Percentiles rank a stretch among this genome's conserved stretches.
Evolutionary conservation across 2,329 filamentous ascomycete genomes (phyloP).

Genomic region (Botryotinia convoluta): DNA sequence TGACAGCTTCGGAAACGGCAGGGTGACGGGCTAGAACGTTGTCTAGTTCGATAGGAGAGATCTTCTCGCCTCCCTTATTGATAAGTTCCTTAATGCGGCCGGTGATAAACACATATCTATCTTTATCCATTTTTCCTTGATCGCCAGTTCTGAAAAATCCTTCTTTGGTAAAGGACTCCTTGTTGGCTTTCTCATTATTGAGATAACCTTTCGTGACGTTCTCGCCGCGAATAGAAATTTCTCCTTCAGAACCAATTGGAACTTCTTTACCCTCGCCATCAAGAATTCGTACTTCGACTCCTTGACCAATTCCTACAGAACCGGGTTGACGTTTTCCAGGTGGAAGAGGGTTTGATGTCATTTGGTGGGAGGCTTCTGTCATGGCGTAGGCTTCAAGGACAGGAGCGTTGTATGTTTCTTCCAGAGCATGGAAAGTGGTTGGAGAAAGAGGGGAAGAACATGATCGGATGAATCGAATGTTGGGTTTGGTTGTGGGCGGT

Average conservation of each 20-base stretch:
- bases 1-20: conserved; percentile 73
- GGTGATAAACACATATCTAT: conserved; percentile 82
- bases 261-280: conserved; percentile 67
- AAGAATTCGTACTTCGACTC: conserved; percentile 77
- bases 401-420: conserved; percentile 71
- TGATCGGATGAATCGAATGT: conserved; percentile 82
- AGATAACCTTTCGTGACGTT: conserved; percentile 85
- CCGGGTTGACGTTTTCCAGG: conserved; percentile 73
- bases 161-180: conserved; percentile 66
- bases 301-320: conserved; percentile 78
- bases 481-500: conserved; percentile 62
- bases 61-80: conserved; percentile 88
- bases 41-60: conserved; percentile 83
- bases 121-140: conserved; percentile 75
- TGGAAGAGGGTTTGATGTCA: conserved; percentile 74
- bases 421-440: conserved; percentile 76
- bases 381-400: conserved; percentile 90
- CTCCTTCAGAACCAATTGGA: conserved; percentile 66
- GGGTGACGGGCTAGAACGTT: conserved; percentile 75
- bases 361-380: conserved; percentile 86
- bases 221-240: conserved; percentile 78
- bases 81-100: conserved; percentile 93
- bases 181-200: conserved; percentile 77
- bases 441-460: conserved; percentile 83
- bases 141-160: conserved; percentile 88